A percentile compares a stretch with the other conserved stretches of the same genome.
Evolutionary conservation across 257 asterid genomes (phyloP).

Genomic region (Penstemon eatonii): DNA sequence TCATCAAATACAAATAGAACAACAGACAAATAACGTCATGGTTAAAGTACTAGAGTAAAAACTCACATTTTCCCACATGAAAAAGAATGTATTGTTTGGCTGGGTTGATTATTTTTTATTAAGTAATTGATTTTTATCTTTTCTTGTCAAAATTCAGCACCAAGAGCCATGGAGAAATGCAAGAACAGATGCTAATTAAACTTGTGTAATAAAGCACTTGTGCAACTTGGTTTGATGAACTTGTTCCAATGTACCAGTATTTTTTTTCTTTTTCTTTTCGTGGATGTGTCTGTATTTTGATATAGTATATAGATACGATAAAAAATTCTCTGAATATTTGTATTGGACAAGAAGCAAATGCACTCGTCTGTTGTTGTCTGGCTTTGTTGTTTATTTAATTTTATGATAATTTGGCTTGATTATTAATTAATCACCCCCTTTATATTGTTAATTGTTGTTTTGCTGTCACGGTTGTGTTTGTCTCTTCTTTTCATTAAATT

Average conservation of each 20-base stretch:
- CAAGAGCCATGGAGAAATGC: conserved; percentile 7
- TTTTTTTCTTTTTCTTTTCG: conserved; percentile 24
- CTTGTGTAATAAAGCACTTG: conserved; percentile 19
- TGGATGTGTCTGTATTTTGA: conserved; percentile 52
- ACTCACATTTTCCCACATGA: too few relatives aligned
- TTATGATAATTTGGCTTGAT: conserved; percentile 43
- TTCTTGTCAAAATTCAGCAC: background rate
- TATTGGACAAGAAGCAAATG: conserved; percentile 65
- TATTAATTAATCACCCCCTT: conserved; percentile 20
- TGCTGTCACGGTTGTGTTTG: conserved; percentile 46
- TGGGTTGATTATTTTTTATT: too few relatives aligned
- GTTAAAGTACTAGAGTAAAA: too few relatives aligned
- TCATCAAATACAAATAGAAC: too few relatives aligned
- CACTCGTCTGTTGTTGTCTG: conserved; percentile 49
- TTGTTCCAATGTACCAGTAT: conserved; percentile 29
- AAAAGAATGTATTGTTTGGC: too few relatives aligned
- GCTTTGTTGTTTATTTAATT: conserved; percentile 38
- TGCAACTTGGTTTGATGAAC: conserved; percentile 35
- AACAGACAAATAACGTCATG: too few relatives aligned
- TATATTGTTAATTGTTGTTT: conserved; percentile 28
- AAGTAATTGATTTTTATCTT: background rate
- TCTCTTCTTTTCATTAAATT: conserved; percentile 26
- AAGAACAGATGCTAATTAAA: conserved; percentile 17
- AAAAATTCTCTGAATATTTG: conserved; percentile 39
- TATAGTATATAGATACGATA: conserved; percentile 31